These are phyloP conservation scores for Dentipellis fragilis DNA, from an alignment of 768 basidiomycete species.

Conservation along the genomic window DNA sequence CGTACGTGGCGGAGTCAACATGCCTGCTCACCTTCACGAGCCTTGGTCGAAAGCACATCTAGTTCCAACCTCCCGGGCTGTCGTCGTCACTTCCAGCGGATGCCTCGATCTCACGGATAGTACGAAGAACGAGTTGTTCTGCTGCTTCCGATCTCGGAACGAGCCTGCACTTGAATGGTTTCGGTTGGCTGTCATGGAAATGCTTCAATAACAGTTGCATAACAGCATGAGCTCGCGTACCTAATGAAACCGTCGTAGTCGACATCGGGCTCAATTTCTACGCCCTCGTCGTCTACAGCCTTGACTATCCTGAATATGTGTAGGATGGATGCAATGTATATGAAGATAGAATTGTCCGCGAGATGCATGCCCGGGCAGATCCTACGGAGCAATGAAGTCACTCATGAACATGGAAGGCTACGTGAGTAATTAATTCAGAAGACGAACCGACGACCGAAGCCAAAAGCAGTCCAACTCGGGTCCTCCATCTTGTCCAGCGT, in stretches of 20 bases:
- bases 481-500: neutral
- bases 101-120: too few relatives aligned
- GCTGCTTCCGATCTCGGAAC: neutral
- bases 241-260: constrained; percentile 17
- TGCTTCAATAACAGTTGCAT: neutral
- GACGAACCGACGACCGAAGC: constrained; percentile 8
- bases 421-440: neutral
- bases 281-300: constrained; percentile 12
- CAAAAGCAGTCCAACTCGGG: constrained; percentile 3
- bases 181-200: neutral
- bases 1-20: too few relatives aligned
- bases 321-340: constrained; percentile 16
- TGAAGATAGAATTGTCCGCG: constrained; percentile 19
- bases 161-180: neutral
- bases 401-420: too few relatives aligned
- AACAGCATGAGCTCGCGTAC: constrained; percentile 1
- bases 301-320: constrained; percentile 17
- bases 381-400: constrained; percentile 1
- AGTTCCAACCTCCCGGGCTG: too few relatives aligned
- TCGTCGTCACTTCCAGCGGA: too few relatives aligned
- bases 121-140: neutral
- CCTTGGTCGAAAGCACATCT: too few relatives aligned
- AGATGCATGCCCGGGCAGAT: constrained; percentile 21
- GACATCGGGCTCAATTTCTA: constrained; percentile 15
- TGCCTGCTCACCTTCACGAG: too few relatives aligned